These are phyloP conservation scores for Cryptococcus floricola DNA, from an alignment of 1,284 basidiomycete genomes.

Conservation along the genomic window DNA sequence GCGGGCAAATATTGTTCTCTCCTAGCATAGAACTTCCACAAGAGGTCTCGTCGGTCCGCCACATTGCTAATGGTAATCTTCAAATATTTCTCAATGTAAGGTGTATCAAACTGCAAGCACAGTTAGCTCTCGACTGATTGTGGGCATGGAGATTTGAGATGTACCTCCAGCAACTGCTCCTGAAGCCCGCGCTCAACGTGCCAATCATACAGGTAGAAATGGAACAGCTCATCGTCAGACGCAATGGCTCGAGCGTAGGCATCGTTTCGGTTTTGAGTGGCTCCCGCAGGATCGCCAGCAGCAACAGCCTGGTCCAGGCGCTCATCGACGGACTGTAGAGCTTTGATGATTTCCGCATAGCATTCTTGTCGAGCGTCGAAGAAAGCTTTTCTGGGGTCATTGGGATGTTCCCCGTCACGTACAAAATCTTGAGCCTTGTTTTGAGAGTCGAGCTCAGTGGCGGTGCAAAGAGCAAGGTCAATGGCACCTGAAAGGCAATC, in stretches of 20 bases:
- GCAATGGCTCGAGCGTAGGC: slow-evolving; percentile 63
- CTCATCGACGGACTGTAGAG: slow-evolving; percentile 74
- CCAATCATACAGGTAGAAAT: slow-evolving; percentile 93
- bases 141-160: slow-evolving; percentile 14
- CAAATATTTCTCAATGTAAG: slow-evolving; percentile 74
- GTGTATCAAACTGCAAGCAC: slow-evolving; percentile 35
- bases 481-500: slow-evolving; percentile 62
- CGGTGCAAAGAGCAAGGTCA: slow-evolving; percentile 79
- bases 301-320: slow-evolving; percentile 28
- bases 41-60: slow-evolving; percentile 71
- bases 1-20: slow-evolving; percentile 79
- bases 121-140: not conserved
- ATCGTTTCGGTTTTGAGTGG: slow-evolving; percentile 44
- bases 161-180: slow-evolving; percentile 83
- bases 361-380: slow-evolving; percentile 66
- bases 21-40: slow-evolving; percentile 97
- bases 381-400: slow-evolving; percentile 60
- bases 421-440: slow-evolving; percentile 74
- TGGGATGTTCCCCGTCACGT: slow-evolving; percentile 60
- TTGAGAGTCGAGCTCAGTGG: slow-evolving; percentile 72
- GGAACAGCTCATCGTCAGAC: slow-evolving; percentile 87
- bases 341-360: slow-evolving; percentile 78
- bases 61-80: slow-evolving; percentile 38
- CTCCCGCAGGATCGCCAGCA: slow-evolving; percentile 19
- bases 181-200: slow-evolving; percentile 71